Base-by-base conservation (phyloP, 129 eudicot genomes). In the Flaveria trinervia region DNA sequence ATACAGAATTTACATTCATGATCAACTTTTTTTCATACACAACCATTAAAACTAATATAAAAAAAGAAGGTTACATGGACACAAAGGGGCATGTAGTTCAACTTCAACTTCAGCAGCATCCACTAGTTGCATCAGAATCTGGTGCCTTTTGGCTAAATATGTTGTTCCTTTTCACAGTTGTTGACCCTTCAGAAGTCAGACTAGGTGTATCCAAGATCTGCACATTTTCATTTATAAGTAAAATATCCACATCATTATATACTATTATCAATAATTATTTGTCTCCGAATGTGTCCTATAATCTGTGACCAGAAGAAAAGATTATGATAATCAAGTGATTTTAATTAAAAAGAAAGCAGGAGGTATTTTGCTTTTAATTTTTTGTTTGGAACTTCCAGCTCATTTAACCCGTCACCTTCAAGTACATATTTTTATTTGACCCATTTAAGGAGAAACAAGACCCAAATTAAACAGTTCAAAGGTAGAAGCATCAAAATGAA, bases 151-250 rank as follows among this genome's bases (percentile, higher is more conserved):
- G 98, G 64, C 82, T 93, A 69, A 93, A 93, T 82, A 93, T 93
- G 84, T 93, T 93, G 83, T 93, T 93, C 79, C 80, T 85, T 72
- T 87, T 93, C 60, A 76, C 88, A 67, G 86, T 86, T 5, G 88
- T 81, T 60, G 93, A 84, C 36, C 95, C 96, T 43, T 93, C 98
- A 8, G 96, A 88, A 65, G 92, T 78, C 45, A 93, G 85, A 84
- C 96, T 90, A 16, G 98, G 98, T 12, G 98, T 93, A 23, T 93
- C 98, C 89, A 93, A 84, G 23, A 93, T 93, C 98, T 93, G 92
- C 81, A 77, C 4, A 36, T 30, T 46, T 20, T 36, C 68, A 39
- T 51, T 65, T 14, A 20, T 0, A 22, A 15, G 30, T 16, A 26
- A 20, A 1, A 72, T 1, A 30, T 71, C 1, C 12, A n/a, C 20